These are phyloP conservation scores for Dunaliella sp. DNA, from an alignment of 139 green algal species.

Conservation along the genomic window DNA sequence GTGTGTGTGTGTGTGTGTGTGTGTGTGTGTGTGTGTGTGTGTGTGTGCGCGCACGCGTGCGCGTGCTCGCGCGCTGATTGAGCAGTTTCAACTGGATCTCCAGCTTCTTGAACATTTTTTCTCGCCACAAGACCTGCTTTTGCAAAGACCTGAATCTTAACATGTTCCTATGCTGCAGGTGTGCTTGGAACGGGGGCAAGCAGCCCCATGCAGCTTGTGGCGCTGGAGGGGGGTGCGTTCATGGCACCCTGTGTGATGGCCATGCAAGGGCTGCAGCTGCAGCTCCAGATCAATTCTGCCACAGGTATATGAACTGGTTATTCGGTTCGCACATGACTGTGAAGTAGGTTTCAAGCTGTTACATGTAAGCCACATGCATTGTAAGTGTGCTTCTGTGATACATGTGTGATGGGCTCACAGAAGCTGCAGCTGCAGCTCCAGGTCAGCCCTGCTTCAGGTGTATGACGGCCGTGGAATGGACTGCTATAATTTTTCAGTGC, in stretches of 20 bases:
- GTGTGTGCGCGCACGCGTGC: too few relatives aligned
- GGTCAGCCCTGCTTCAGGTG: too few relatives aligned
- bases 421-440: too few relatives aligned
- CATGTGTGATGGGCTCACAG: not conserved
- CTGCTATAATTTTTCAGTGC: too few relatives aligned
- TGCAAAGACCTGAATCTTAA: not conserved
- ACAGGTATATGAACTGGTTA: too few relatives aligned
- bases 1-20: not conserved
- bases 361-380: not conserved
- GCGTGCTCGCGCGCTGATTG: too few relatives aligned
- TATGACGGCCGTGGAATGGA: too few relatives aligned
- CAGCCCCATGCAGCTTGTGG: constrained; percentile 7
- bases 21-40: too few relatives aligned
- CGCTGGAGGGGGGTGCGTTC: not conserved
- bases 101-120: not conserved
- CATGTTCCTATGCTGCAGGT: not conserved
- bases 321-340: too few relatives aligned
- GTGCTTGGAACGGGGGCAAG: not conserved
- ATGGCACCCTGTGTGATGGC: not conserved
- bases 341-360: not conserved
- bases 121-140: not conserved
- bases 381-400: not conserved
- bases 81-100: too few relatives aligned
- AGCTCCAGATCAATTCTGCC: constrained; percentile 7
- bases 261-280: not conserved